These are phyloP conservation scores for Claviceps quebecensis DNA, from an alignment of 2,329 filamentous ascomycete genomes.

Conservation along the genomic window DNA sequence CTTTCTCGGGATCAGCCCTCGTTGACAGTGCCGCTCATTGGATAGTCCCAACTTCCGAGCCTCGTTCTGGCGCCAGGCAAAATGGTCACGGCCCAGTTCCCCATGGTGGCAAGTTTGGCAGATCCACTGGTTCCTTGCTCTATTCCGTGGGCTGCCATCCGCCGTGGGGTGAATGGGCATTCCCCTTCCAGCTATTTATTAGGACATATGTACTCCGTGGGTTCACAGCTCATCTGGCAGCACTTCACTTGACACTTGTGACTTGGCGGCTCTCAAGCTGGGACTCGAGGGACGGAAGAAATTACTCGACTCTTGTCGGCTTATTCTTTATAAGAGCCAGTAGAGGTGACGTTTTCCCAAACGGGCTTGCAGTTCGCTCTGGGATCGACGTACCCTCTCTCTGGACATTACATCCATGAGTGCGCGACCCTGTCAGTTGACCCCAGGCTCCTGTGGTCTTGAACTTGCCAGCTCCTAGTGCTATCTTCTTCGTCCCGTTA, in stretches of 20 bases:
- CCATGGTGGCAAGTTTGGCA: not conserved
- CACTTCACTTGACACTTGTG: too few relatives aligned
- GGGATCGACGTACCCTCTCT: slow-evolving; percentile 20
- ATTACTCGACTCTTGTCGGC: slow-evolving; percentile 1
- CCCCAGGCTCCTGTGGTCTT: slow-evolving; percentile 10
- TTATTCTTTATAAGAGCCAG: slow-evolving; percentile 1
- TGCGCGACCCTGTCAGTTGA: slow-evolving; percentile 17
- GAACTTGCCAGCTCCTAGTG: slow-evolving; percentile 5
- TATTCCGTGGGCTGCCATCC: slow-evolving; percentile 4
- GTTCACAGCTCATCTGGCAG: not conserved
- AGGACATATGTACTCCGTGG: too few relatives aligned
- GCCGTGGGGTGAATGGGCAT: slow-evolving; percentile 3
- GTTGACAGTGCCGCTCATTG: not conserved
- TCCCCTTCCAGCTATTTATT: not conserved
- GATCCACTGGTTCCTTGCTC: slow-evolving; percentile 8
- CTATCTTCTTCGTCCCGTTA: slow-evolving; percentile 9
- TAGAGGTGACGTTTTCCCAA: slow-evolving; percentile 3
- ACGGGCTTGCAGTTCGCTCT: slow-evolving; percentile 8
- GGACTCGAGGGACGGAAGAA: not conserved
- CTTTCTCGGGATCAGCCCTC: not conserved
- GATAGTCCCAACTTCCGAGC: not conserved
- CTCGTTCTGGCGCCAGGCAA: not conserved
- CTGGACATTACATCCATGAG: slow-evolving; percentile 21
- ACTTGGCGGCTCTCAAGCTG: not conserved
- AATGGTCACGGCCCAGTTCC: slow-evolving; percentile 4